Evolutionary conservation across 768 basidiomycete species (phyloP), one percentile per base, ranked within the genome.

Genomic region (Dioszegia aurantiaca): DNA sequence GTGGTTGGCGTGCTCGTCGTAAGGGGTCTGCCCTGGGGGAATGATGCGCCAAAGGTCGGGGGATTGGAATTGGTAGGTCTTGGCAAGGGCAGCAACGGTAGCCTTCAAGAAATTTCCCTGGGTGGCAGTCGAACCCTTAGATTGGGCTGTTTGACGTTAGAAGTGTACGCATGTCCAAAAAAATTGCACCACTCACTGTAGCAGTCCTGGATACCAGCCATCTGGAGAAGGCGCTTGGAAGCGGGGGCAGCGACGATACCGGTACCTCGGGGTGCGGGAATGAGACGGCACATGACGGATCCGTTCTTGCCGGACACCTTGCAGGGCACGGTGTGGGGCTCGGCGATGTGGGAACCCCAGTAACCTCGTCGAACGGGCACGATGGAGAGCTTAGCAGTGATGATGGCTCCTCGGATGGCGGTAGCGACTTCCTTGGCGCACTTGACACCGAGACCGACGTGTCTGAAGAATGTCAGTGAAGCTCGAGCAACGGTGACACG

Each of bases 401-500:
- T 92, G 84, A 99, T 98, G 67, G 95, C 95, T 63, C 95, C 95
- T 74, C 95, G 92, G 78, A 99, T 99, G 70, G 95, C 95, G 57
- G 93, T 95, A 30, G 95, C 95, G 74, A 98, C 95, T 84, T 99
- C 95, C 83, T 99, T 99, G 69, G 95, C 93, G 77, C 94, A 98
- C 82, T 99, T 99, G 79, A 98, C 93, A 78, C 95, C 95, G 75
- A 99, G 86, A 72, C 95, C 95, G 75, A 99, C 93, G 78, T 98
- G 95, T 57, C 69, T 70, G 62, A 19, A 33, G 10, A 44, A 19
- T 26, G 37, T 30, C 28, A 39, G 51, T 33, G 17, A 19, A 14
- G 19, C 8, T 31, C 39, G 28, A 6, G 39, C 31, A 26, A 21
- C 9, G 21, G n/a, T 42, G 12, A n/a, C 10, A 31, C 24, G n/a